These are phyloP conservation scores for Pseudogymnoascus sp. DNA, from an alignment of 2,329 filamentous ascomycete species.

Conservation along the genomic window DNA sequence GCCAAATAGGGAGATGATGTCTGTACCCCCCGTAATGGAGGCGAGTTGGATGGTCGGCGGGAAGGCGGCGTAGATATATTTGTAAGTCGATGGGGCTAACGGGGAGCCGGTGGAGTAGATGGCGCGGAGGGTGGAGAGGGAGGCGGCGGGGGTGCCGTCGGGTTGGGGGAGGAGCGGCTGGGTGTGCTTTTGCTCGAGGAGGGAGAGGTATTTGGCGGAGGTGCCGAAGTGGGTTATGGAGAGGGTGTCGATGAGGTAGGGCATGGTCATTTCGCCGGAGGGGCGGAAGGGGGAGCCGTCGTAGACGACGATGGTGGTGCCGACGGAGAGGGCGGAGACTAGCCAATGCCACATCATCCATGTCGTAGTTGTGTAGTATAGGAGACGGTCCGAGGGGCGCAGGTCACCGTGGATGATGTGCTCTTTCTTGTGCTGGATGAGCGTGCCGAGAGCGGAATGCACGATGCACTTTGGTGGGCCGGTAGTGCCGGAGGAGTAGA, in stretches of 20 bases:
- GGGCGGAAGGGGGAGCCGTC: conserved; percentile 86
- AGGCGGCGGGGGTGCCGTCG: conserved; percentile 32
- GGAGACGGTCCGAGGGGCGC: conserved; percentile 61
- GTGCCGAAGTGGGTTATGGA: conserved; percentile 90
- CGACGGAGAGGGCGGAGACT: conserved; percentile 74
- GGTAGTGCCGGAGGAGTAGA: conserved; percentile 91
- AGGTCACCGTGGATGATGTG: conserved; percentile 83
- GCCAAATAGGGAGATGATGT: conserved; percentile 93
- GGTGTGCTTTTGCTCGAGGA: conserved; percentile 73
- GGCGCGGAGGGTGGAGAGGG: conserved; percentile 62
- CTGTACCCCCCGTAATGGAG: conserved; percentile 91
- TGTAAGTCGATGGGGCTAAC: conserved; percentile 85
- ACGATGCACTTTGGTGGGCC: conserved; percentile 85
- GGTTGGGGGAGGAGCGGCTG: conserved; percentile 43
- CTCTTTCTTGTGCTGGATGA: conserved; percentile 97
- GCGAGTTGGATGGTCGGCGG: conserved; percentile 74
- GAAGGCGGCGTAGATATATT: conserved; percentile 80
- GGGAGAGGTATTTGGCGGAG: conserved; percentile 84
- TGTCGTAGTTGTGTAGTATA: conserved; percentile 91
- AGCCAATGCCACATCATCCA: conserved; percentile 99
- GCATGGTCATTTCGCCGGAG: conserved; percentile 72
- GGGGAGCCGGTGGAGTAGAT: conserved; percentile 94
- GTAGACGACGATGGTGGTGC: conserved; percentile 79
- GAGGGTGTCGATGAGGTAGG: conserved; percentile 71
- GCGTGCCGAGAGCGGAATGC: conserved; percentile 80